These are phyloP conservation scores for Climacium dendroides DNA, from an alignment of 225 moss, liverwort and hornwort species.

Conservation along the genomic window DNA sequence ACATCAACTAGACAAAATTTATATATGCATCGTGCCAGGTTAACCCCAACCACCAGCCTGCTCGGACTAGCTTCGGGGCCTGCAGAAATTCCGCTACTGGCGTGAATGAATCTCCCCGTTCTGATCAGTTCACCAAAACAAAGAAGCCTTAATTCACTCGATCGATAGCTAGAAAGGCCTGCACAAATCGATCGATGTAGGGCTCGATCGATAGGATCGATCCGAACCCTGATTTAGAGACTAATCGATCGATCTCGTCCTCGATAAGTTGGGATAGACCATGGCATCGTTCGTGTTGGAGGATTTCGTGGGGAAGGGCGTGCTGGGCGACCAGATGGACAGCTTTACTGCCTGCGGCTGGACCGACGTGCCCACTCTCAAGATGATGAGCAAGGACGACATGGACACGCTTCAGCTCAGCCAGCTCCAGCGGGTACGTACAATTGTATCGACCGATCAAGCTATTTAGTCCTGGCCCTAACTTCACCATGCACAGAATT, in stretches of 20 bases:
- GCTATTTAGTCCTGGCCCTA: too few species aligned
- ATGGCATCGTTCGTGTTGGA: constrained; percentile 61
- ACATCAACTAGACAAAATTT: not conserved
- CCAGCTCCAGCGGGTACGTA: constrained; percentile 42
- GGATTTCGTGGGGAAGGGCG: constrained; percentile 68
- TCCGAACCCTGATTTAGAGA: not conserved
- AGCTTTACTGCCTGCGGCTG: constrained; percentile 44
- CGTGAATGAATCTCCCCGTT: not conserved
- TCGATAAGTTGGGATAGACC: not conserved
- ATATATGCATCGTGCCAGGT: not conserved
- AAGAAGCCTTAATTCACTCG: not conserved
- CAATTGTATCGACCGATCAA: not conserved
- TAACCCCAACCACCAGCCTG: not conserved
- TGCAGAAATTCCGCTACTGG: not conserved
- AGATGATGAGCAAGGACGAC: constrained; percentile 68
- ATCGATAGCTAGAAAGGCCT: not conserved
- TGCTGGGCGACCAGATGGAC: constrained; percentile 32
- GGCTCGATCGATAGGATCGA: not conserved
- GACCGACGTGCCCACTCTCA: constrained; percentile 83
- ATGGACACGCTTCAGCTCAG: constrained; percentile 67
- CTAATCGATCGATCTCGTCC: not conserved
- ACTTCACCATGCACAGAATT: not conserved
- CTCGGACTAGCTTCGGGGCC: not conserved
- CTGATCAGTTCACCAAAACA: not conserved
- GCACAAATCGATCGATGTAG: not conserved